Base-by-base conservation (phyloP, 2,329 filamentous ascomycete genomes). In the Botrytis sinoallii region DNA sequence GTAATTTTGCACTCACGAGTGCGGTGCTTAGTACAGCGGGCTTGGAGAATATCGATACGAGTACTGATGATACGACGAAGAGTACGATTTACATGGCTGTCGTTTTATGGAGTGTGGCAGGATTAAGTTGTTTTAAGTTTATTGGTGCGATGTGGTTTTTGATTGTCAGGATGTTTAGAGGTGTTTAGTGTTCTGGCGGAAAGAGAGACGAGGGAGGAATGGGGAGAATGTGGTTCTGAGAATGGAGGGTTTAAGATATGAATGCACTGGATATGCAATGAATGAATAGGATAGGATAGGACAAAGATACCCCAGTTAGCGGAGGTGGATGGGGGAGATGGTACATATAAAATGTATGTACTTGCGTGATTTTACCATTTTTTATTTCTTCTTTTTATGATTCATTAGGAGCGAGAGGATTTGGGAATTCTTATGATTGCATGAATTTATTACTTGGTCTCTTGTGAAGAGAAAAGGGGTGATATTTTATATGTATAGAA, bases 21-120 rank as follows among this genome's bases (percentile, higher is more conserved):
- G 87, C 97, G 2, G 95, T 99, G 12, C 85, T 99, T 77, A 95
- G 92, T 80, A 91, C 93, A 1, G 95, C 92, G 38, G 95, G 96
- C 3, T 83, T 98, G 76, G 91, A 97, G 77, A 87, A 88, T 74
- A 87, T 95, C 69, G 93, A 95, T 81, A 97, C 98, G 79, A 84
- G 67, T 14, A 73, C 69, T 6, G 68, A 94, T 93, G 98, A 76
- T 60, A 75, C 74, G 12, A 75, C 73, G 42, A 81, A 79, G 74
- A 78, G 77, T 55, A 78, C 78, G 16, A 80, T 81, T 48, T 82
- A 82, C 63, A 76, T 82, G 69, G 77, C 78, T 5, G 79, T 82
- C 12, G 81, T 82, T 16, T 73, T 82, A n/a, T 82, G 80, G 80
- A 80, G 79, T 69, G 81, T 82, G 25, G 81, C 81, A 22, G 81